These are phyloP conservation scores for Jackrogersella multiformis DNA, from an alignment of 495 filamentous ascomycete genomes.

Conservation along the genomic window DNA sequence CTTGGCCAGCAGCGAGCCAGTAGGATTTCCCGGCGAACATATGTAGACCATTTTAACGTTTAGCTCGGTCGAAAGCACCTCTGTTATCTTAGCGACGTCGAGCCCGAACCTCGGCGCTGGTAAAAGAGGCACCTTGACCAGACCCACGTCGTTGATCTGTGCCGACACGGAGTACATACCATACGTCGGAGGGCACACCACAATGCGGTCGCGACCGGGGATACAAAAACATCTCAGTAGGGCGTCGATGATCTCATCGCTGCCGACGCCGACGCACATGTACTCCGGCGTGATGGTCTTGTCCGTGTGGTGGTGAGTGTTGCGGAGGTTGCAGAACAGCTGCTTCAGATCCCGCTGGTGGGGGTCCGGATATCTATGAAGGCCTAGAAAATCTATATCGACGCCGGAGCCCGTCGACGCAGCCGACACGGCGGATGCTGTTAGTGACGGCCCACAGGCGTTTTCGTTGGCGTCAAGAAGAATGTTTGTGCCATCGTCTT, in stretches of 20 bases:
- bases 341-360: slow-evolving; percentile 90
- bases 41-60: slow-evolving; percentile 89
- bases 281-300: slow-evolving; percentile 80
- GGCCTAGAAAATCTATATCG: slow-evolving; percentile 73
- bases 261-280: slow-evolving; percentile 93
- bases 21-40: slow-evolving; percentile 95
- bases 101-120: slow-evolving; percentile 70
- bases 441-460: slow-evolving; percentile 81
- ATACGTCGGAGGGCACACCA: slow-evolving; percentile 96
- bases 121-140: slow-evolving; percentile 84
- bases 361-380: slow-evolving; percentile 96
- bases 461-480: slow-evolving; percentile 98
- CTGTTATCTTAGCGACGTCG: slow-evolving; percentile 73
- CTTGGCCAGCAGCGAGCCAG: slow-evolving; percentile 78
- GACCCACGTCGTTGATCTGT: slow-evolving; percentile 86
- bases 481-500: slow-evolving; percentile 96
- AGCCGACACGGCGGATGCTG: slow-evolving; percentile 37
- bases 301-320: slow-evolving; percentile 79
- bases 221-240: slow-evolving; percentile 91
- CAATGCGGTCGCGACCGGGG: slow-evolving; percentile 86
- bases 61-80: slow-evolving; percentile 65
- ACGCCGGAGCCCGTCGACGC: slow-evolving; percentile 39
- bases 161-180: slow-evolving; percentile 98
- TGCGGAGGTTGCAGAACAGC: slow-evolving; percentile 86
- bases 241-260: slow-evolving; percentile 95